Percentiles rank a stretch among this genome's conserved stretches.
Evolutionary conservation across 108 stramenopile genomes (phyloP).

Genomic region (Nannochloropsis gaditana): DNA sequence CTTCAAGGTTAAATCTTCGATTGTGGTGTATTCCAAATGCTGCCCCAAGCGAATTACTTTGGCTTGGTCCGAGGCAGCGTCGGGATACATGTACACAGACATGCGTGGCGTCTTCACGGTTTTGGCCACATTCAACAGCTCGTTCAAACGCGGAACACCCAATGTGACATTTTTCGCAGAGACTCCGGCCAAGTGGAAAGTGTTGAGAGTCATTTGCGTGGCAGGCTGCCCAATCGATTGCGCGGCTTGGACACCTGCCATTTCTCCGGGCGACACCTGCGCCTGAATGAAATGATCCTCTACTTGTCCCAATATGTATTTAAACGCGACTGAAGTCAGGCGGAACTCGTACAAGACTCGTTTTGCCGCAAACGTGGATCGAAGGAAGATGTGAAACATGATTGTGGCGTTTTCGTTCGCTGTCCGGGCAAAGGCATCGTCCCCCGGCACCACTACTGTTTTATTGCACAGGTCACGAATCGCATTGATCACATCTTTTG

Average conservation of each 20-base stretch:
- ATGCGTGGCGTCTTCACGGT: constrained; percentile 89
- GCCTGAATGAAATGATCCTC: constrained; percentile 69
- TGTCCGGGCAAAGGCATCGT: constrained; percentile 67
- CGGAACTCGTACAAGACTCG: constrained; percentile 78
- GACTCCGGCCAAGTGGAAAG: constrained; percentile 91
- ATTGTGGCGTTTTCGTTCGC: constrained; percentile 90
- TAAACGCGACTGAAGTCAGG: constrained; percentile 76
- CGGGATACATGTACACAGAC: constrained; percentile 70
- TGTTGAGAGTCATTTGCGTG: constrained; percentile 98
- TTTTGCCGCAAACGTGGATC: constrained; percentile 75
- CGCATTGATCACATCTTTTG: constrained; percentile 67
- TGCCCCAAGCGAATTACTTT: constrained; percentile 58
- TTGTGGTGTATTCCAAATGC: constrained; percentile 83
- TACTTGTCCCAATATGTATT: constrained; percentile 52
- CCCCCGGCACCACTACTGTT: constrained; percentile 82
- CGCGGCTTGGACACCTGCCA: constrained; percentile 95
- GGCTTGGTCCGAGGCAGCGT: constrained; percentile 49
- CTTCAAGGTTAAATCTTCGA: constrained; percentile 75
- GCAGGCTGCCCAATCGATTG: constrained; percentile 98
- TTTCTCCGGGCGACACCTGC: constrained; percentile 91
- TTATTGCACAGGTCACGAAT: constrained; percentile 70
- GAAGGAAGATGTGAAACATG: constrained; percentile 79
- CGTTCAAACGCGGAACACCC: constrained; percentile 94
- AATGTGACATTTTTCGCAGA: constrained; percentile 98
- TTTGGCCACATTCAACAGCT: constrained; percentile 90